Conservation (phyloP, 768 basidiomycete genomes). For the Termitomyces sp. region DNA sequence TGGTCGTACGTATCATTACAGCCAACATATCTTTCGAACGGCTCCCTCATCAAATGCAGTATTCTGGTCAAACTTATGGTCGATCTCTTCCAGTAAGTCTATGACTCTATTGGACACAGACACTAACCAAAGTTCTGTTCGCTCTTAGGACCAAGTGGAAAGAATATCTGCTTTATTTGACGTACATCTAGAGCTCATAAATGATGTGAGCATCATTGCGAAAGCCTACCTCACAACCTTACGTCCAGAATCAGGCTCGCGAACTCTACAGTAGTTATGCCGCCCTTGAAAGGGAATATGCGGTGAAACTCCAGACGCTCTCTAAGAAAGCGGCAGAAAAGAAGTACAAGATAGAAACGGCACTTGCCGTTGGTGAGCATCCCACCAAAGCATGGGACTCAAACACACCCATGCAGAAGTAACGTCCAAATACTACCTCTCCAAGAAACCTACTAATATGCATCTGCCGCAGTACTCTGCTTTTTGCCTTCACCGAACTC, state of each 20-base stretch:
- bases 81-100: slow-evolving; percentile 44
- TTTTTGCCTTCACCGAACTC: slow-evolving; percentile 63
- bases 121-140: slow-evolving; percentile 1
- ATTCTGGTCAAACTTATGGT: slow-evolving; percentile 37
- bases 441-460: slow-evolving; percentile 6
- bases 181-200: slow-evolving; percentile 56
- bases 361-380: slow-evolving; percentile 58
- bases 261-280: slow-evolving; percentile 66
- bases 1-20: background rate
- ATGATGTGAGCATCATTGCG: slow-evolving; percentile 43
- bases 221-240: background rate
- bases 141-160: slow-evolving; percentile 66
- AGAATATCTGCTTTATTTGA: slow-evolving; percentile 52
- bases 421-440: slow-evolving; percentile 4
- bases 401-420: slow-evolving; percentile 48
- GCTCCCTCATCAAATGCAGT: background rate
- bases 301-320: slow-evolving; percentile 59
- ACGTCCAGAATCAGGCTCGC: slow-evolving; percentile 44
- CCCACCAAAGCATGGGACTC: slow-evolving; percentile 61
- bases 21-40: background rate
- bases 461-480: slow-evolving; percentile 52
- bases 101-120: background rate
- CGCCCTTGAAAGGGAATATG: slow-evolving; percentile 74
- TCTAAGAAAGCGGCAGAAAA: slow-evolving; percentile 66
- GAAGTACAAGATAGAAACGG: slow-evolving; percentile 51